Evolutionary conservation across 2,329 filamentous ascomycete species (phyloP).

Genomic region (Nothophoma quercina): DNA sequence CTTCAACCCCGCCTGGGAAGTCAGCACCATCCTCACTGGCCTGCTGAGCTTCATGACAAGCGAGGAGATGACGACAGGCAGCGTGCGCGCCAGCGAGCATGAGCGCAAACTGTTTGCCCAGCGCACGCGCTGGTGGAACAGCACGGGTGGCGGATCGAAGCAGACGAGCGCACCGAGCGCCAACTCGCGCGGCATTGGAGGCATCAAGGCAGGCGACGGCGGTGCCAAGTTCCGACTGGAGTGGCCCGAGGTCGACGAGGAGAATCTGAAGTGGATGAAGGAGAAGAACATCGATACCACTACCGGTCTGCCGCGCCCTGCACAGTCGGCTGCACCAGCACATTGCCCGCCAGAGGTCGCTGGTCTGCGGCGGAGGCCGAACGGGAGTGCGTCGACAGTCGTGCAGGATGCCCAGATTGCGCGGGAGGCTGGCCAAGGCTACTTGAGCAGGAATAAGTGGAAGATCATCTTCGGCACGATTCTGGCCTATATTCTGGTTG

Average conservation of each 20-base stretch:
- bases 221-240: constrained; percentile 88
- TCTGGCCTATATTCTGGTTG: constrained; percentile 83
- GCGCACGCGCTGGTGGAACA: constrained; percentile 94
- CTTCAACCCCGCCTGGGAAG: constrained; percentile 98
- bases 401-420: constrained; percentile 81
- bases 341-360: constrained; percentile 69
- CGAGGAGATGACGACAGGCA: constrained; percentile 98
- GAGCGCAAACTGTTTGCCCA: constrained; percentile 82
- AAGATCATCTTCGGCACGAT: constrained; percentile 73
- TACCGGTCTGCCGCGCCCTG: constrained; percentile 73
- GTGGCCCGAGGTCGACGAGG: constrained; percentile 87
- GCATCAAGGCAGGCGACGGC: constrained; percentile 87
- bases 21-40: constrained; percentile 93
- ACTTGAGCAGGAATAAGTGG: constrained; percentile 81
- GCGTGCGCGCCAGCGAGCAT: constrained; percentile 75
- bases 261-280: constrained; percentile 93
- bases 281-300: constrained; percentile 78
- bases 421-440: constrained; percentile 80
- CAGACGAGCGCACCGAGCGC: constrained; percentile 52
- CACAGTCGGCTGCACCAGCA: constrained; percentile 52
- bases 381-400: constrained; percentile 64
- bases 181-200: constrained; percentile 67
- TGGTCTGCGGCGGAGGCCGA: constrained; percentile 69
- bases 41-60: constrained; percentile 97
- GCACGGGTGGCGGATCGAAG: constrained; percentile 83